Evolutionary conservation across 129 eudicot genomes (phyloP).

Genomic region (Calendula officinalis): DNA sequence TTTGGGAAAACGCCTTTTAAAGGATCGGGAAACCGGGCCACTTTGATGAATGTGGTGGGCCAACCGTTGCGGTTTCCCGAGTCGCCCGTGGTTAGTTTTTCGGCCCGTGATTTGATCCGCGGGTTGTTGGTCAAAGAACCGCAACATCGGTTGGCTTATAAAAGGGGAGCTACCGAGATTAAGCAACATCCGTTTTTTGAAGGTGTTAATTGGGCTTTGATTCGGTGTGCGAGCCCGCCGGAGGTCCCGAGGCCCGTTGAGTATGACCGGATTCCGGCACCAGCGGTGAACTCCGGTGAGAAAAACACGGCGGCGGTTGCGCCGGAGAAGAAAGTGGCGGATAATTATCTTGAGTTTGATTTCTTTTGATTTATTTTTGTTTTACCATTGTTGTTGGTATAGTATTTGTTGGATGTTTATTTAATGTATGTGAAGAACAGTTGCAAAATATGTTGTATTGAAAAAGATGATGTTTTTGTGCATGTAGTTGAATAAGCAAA

Average conservation of each 20-base stretch:
- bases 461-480: constrained; percentile 36
- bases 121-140: constrained; percentile 91
- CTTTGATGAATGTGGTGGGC: constrained; percentile 84
- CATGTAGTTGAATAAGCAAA: neutral
- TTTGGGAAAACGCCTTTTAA: constrained; percentile 90
- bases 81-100: constrained; percentile 73
- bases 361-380: constrained; percentile 55
- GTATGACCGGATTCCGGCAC: constrained; percentile 39
- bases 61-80: constrained; percentile 82
- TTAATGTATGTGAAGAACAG: constrained; percentile 37
- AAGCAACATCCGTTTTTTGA: constrained; percentile 94
- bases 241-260: constrained; percentile 85
- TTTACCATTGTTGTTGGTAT: constrained; percentile 34
- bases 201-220: constrained; percentile 95
- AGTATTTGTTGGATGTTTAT: constrained; percentile 39
- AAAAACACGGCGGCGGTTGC: constrained; percentile 39
- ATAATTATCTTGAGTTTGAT: constrained; percentile 86
- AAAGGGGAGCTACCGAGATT: constrained; percentile 86
- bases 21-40: constrained; percentile 86
- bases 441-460: constrained; percentile 44
- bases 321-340: constrained; percentile 54
- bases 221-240: constrained; percentile 90
- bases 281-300: constrained; percentile 44
- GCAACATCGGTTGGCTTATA: constrained; percentile 74
- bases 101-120: constrained; percentile 74